These are phyloP conservation scores for Penicillium parvum DNA, from an alignment of 495 filamentous ascomycete species.

Conservation along the genomic window DNA sequence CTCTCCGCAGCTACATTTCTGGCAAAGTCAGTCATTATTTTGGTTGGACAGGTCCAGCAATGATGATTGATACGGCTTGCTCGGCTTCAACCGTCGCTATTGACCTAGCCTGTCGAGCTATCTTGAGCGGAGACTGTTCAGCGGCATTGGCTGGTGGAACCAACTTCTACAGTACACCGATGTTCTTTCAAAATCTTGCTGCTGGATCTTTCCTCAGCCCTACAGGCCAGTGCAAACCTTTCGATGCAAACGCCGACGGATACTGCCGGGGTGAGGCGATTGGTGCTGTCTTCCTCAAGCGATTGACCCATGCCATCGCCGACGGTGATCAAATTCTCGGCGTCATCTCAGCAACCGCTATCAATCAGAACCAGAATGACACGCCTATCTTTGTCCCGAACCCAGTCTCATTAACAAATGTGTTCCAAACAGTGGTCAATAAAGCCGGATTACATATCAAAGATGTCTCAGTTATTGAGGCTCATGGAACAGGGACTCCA, in stretches of 20 bases:
- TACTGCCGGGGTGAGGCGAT: constrained; percentile 70
- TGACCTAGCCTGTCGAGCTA: constrained; percentile 34
- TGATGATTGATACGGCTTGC: constrained; percentile 46
- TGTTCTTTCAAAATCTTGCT: constrained; percentile 32
- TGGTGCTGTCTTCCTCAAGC: constrained; percentile 63
- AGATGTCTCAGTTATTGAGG: constrained; percentile 68
- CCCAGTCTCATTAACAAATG: constrained; percentile 52
- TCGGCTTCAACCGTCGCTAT: constrained; percentile 42
- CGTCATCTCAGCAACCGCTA: constrained; percentile 55
- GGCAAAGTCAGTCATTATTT: constrained; percentile 41
- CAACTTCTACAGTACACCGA: constrained; percentile 37
- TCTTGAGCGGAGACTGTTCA: constrained; percentile 35
- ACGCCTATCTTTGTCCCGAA: constrained; percentile 70
- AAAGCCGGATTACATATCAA: constrained; percentile 55
- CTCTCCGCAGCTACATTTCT: constrained; percentile 30
- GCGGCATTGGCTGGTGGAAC: constrained; percentile 40
- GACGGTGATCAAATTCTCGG: constrained; percentile 62
- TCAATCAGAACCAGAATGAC: constrained; percentile 64
- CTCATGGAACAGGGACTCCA: constrained; percentile 49
- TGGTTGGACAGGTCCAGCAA: constrained; percentile 47
- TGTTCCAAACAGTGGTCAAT: constrained; percentile 54
- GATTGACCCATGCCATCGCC: constrained; percentile 54
- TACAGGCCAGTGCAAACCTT: constrained; percentile 59
- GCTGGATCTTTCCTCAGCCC: constrained; percentile 37
- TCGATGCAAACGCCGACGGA: constrained; percentile 65